These are phyloP conservation scores for Mucor lusitanicus DNA, from an alignment of 371 early-diverging fungal genomes.

Conservation along the genomic window DNA sequence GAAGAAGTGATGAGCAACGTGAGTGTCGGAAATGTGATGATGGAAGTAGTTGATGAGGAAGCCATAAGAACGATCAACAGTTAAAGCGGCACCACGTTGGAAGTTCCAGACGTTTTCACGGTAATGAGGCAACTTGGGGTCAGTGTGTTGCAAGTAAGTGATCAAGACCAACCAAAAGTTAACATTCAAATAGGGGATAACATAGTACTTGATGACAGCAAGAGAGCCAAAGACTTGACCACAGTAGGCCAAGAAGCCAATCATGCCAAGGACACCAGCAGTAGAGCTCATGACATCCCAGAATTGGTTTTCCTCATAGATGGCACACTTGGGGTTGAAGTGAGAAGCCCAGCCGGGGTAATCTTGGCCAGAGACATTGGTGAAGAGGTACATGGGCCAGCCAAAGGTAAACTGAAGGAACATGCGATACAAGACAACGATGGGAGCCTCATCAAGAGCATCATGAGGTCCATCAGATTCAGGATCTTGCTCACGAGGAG, in stretches of 20 bases:
- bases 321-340: conserved; percentile 74
- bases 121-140: conserved; percentile 82
- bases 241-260: conserved; percentile 56
- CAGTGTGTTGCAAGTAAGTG: conserved; percentile 89
- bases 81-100: conserved; percentile 79
- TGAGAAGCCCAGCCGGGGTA: conserved; percentile 80
- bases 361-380: conserved; percentile 74
- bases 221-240: conserved; percentile 56
- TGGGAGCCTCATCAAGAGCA: conserved; percentile 68
- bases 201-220: conserved; percentile 75
- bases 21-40: conserved; percentile 84
- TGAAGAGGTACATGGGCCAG: conserved; percentile 83
- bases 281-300: conserved; percentile 67
- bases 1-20: conserved; percentile 89
- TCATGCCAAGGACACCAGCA: conserved; percentile 62
- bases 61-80: conserved; percentile 87
- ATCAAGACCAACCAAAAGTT: conserved; percentile 89
- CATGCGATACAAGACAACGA: conserved; percentile 59
- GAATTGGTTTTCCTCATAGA: conserved; percentile 74
- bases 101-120: conserved; percentile 80
- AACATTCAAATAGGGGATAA: conserved; percentile 82
- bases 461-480: conserved; percentile 46
- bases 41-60: conserved; percentile 75
- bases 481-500: conserved; percentile 35
- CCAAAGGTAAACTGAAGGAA: conserved; percentile 72